A percentile compares a stretch with the other conserved stretches of the same genome.
These are phyloP conservation scores for Triticum monococcum DNA, from an alignment of 176 grass and related monocot species.

Conservation along the genomic window DNA sequence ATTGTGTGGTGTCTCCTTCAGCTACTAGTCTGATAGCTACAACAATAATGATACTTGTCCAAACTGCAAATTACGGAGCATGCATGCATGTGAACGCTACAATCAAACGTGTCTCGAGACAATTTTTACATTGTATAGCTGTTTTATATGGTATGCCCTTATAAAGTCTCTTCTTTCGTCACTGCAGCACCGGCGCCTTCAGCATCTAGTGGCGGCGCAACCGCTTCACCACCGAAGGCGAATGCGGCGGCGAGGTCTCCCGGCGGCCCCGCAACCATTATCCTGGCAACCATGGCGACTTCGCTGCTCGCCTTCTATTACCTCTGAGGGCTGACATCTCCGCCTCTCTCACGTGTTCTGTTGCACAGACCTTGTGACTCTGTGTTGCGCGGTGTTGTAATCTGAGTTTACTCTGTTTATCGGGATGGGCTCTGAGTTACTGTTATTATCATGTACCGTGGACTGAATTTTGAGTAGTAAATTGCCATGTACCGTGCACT, in stretches of 20 bases:
- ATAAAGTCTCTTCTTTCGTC: background rate
- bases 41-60: background rate
- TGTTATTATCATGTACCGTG: background rate
- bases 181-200: conserved; percentile 26
- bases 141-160: background rate
- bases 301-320: conserved; percentile 23
- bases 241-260: conserved; percentile 5
- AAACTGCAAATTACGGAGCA: background rate
- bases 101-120: background rate
- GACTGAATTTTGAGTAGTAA: no score
- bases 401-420: background rate
- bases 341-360: background rate
- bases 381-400: background rate
- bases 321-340: background rate
- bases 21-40: background rate
- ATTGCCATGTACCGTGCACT: no score
- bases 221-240: conserved; percentile 4
- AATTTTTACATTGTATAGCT: background rate
- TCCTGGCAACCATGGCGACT: conserved; percentile 1
- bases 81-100: background rate
- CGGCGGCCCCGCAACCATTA: background rate
- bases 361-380: background rate
- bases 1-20: background rate
- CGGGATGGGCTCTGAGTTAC: background rate
- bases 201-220: conserved; percentile 2